phyloP scores from a whole-genome alignment of 495 filamentous ascomycete species.

The Penicillium subrubescens region DNA sequence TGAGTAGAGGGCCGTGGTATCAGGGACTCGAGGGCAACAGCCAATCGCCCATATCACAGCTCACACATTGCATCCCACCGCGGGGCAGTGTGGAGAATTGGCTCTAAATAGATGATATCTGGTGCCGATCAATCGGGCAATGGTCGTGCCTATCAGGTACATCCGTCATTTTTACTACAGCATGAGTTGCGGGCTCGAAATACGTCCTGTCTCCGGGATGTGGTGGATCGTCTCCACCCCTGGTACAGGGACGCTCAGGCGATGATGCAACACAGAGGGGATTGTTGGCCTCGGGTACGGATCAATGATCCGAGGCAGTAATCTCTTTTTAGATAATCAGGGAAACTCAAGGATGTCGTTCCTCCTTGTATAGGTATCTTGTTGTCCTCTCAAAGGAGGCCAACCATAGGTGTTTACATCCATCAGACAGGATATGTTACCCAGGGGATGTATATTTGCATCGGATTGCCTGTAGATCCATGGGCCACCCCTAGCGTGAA shows the following conservation, averaged over 20 bases:
- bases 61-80: slow-evolving; percentile 23
- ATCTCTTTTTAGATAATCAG: not conserved
- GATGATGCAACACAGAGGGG: slow-evolving; percentile 11
- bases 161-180: slow-evolving; percentile 11
- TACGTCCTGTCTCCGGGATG: not conserved
- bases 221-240: slow-evolving; percentile 21
- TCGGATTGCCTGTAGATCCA: too few species aligned
- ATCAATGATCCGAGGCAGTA: not conserved
- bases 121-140: slow-evolving; percentile 10
- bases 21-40: slow-evolving; percentile 6
- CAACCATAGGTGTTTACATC: too few species aligned
- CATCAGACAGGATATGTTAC: too few species aligned
- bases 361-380: too few species aligned
- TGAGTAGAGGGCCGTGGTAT: slow-evolving; percentile 10
- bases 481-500: too few species aligned
- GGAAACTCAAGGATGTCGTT: too few species aligned
- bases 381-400: too few species aligned
- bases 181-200: slow-evolving; percentile 8
- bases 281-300: not conserved
- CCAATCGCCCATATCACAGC: slow-evolving; percentile 19
- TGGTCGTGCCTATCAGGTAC: slow-evolving; percentile 1
- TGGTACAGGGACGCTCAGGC: not conserved
- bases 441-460: not conserved
- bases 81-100: slow-evolving; percentile 34
- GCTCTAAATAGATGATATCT: slow-evolving; percentile 14